Conservation (phyloP, 495 filamentous ascomycete genomes). For the Neurospora tetraspora region DNA sequence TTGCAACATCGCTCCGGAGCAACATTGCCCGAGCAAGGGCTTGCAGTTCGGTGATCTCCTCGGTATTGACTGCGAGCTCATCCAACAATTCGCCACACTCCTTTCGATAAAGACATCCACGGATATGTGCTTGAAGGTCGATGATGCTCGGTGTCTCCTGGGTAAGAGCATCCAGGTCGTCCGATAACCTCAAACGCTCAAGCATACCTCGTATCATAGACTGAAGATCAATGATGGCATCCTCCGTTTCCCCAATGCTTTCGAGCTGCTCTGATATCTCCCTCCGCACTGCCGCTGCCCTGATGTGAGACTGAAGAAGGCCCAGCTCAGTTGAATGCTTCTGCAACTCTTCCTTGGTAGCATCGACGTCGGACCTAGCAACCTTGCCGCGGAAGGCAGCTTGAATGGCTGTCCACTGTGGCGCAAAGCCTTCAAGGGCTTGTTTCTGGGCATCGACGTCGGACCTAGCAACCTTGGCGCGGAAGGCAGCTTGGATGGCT, state of each 20-base stretch:
- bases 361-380: constrained; percentile 30
- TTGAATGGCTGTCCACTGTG: too few relatives aligned
- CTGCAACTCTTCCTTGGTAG: constrained; percentile 29
- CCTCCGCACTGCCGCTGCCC: constrained; percentile 39
- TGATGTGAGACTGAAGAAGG: constrained; percentile 31
- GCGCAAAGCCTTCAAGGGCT: too few relatives aligned
- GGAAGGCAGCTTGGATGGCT: too few relatives aligned
- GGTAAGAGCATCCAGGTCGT: constrained; percentile 47
- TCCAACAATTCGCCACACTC: constrained; percentile 41
- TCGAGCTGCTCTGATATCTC: constrained; percentile 35
- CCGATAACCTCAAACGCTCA: constrained; percentile 33
- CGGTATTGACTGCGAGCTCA: constrained; percentile 46
- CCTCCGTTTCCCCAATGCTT: constrained; percentile 28
- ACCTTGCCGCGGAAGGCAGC: constrained; percentile 16
- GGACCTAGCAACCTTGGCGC: too few relatives aligned
- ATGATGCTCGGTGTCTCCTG: constrained; percentile 47
- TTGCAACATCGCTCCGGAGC: constrained; percentile 58
- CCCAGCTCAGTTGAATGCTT: constrained; percentile 24
- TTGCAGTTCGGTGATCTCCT: constrained; percentile 58
- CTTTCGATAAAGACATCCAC: constrained; percentile 52
- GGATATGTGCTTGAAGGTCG: constrained; percentile 58
- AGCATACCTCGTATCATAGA: constrained; percentile 44
- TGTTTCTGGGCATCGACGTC: too few relatives aligned
- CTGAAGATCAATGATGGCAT: constrained; percentile 34
- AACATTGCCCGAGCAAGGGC: constrained; percentile 68